Evolutionary conservation across 1,284 basidiomycete species (phyloP).

Genomic region (Somion occarium): DNA sequence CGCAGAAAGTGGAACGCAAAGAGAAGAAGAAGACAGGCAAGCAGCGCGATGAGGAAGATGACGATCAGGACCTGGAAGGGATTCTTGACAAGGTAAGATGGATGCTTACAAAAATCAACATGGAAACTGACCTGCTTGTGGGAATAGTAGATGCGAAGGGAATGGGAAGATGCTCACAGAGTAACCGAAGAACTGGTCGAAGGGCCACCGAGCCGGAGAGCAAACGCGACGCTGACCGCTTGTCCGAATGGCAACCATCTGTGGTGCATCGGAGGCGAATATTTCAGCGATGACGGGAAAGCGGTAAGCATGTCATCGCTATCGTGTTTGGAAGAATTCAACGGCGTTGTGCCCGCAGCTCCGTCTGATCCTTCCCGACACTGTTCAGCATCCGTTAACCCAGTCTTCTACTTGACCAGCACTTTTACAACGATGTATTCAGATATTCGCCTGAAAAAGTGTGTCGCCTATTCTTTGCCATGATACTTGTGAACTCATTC

Average conservation of each 20-base stretch:
- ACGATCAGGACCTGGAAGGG: slow-evolving; percentile 73
- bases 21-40: slow-evolving; percentile 60
- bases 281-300: slow-evolving; percentile 78
- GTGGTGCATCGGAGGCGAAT: slow-evolving; percentile 82
- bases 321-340: too few species aligned
- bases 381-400: too few species aligned
- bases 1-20: slow-evolving; percentile 66
- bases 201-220: slow-evolving; percentile 75
- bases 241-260: slow-evolving; percentile 77
- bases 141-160: slow-evolving; percentile 59
- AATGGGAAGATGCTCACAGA: slow-evolving; percentile 71
- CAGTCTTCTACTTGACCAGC: slow-evolving; percentile 34
- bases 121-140: neutral
- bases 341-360: too few species aligned
- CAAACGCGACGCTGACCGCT: slow-evolving; percentile 75
- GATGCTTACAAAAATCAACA: neutral
- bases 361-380: too few species aligned
- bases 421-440: slow-evolving; percentile 80
- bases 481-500: neutral
- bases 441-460: slow-evolving; percentile 80
- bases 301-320: too few species aligned
- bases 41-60: slow-evolving; percentile 36
- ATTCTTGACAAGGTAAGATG: slow-evolving; percentile 68
- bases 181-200: slow-evolving; percentile 75
- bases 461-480: slow-evolving; percentile 5